phyloP scores from a whole-genome alignment of 306 rosid genomes.

The Vigna reflexopilosa region DNA sequence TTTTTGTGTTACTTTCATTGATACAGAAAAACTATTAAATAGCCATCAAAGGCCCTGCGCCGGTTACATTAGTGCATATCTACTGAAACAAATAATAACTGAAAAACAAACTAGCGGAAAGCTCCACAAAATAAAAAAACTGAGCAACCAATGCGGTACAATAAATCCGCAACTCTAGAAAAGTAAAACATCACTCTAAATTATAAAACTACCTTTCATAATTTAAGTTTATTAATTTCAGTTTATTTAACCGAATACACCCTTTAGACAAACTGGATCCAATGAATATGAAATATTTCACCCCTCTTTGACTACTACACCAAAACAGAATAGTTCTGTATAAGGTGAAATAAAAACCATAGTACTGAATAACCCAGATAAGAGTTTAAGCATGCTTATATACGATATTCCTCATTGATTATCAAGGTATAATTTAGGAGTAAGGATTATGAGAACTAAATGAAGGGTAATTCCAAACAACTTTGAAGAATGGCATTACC shows the following conservation, averaged over 20 bases:
- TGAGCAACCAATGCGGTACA: too few species aligned
- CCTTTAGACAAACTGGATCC: neutral
- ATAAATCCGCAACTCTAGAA: too few species aligned
- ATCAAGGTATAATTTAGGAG: constrained; percentile 10
- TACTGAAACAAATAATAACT: too few species aligned
- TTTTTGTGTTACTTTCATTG: too few species aligned
- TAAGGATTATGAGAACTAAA: neutral
- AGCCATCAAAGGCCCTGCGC: too few species aligned
- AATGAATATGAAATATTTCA: constrained; percentile 23
- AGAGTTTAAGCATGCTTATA: neutral
- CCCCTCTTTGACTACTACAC: neutral
- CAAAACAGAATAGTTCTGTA: neutral
- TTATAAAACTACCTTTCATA: too few species aligned
- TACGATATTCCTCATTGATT: neutral
- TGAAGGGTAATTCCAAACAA: neutral
- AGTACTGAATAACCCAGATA: neutral
- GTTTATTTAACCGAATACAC: neutral
- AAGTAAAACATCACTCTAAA: too few species aligned
- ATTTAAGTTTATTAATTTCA: too few species aligned
- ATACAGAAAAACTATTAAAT: too few species aligned
- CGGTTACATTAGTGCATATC: too few species aligned
- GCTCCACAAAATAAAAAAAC: too few species aligned
- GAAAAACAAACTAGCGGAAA: too few species aligned
- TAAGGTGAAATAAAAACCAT: neutral
- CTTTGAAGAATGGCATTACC: constrained; percentile 21